Evolutionary conservation across 305 asterid species (phyloP).

Genomic region (Plantago lanceolata): DNA sequence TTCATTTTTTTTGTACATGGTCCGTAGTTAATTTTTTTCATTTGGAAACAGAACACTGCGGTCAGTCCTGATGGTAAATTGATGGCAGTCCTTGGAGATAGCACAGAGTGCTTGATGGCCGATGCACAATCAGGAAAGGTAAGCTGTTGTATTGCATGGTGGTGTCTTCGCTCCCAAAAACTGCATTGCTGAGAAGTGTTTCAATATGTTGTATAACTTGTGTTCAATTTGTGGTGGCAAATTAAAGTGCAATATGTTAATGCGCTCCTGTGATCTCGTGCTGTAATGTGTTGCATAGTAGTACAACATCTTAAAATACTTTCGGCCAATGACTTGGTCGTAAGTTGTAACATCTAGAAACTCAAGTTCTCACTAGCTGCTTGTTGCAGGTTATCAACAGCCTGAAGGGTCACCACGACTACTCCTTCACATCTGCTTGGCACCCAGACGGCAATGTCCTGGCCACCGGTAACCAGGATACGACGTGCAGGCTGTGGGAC

Average conservation of each 20-base stretch:
- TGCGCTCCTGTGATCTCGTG: too few species aligned
- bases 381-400: constrained; percentile 38
- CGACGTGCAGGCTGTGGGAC: constrained; percentile 74
- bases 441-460: constrained; percentile 56
- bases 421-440: constrained; percentile 74
- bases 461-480: constrained; percentile 82
- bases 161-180: not conserved
- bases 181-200: too few species aligned
- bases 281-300: too few species aligned
- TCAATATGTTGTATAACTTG: too few species aligned
- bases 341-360: not conserved
- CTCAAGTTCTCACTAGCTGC: not conserved
- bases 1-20: not conserved
- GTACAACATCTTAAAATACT: too few species aligned
- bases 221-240: too few species aligned
- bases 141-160: constrained; percentile 12
- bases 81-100: constrained; percentile 73
- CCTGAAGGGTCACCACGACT: constrained; percentile 63
- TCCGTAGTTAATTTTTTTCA: not conserved
- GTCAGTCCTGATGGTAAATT: constrained; percentile 58
- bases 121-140: constrained; percentile 75
- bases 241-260: too few species aligned
- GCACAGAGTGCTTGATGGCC: constrained; percentile 55
- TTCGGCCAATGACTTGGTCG: too few species aligned
- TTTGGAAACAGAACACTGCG: constrained; percentile 41